Evolutionary conservation across 805 yeast species (phyloP), one percentile per base, ranked within the genome.

Genomic region (Starmerella potacharoeniae): DNA sequence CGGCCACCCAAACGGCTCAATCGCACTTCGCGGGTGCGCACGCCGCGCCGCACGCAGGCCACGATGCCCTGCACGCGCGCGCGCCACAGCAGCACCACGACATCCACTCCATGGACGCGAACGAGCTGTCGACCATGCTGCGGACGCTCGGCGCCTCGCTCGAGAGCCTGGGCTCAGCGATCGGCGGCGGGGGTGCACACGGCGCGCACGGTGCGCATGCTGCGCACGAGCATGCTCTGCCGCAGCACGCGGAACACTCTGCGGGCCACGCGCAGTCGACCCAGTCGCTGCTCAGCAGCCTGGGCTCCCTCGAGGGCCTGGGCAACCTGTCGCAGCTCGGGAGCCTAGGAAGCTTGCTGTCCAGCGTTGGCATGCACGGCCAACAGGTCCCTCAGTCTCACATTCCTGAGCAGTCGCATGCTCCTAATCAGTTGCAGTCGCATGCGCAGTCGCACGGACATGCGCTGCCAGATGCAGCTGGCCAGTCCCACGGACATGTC

Each of bases 111-210:
- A 33, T 46, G 17, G 49, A 46, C 17, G 40, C 40, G 5, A 46
- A 46, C 31, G 49, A 46, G 39, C 49, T 46, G 22, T 44, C 48
- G 28, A 29, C 37, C 4, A 44, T 44, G 49, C 49, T 46, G 30
- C 34, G 49, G 6, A 17, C 49, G 13, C 40, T 46, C 4, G 49
- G 49, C 16, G 49, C 40, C 17, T 46, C 49, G 30, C 40, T 46
- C 13, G 49, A 46, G 40, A 14, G 29, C 9, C n/a, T 46, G 9
- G 49, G 49, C 8, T 46, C 49, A 1, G 49, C 49, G 5, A 46
- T 46, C 5, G 49, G 49, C 22, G 36, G 47, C 36, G n/a, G 16
- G 2, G 35, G 8, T 8, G 35, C 35, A 33, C 14, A 36, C 16
- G 16, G 16, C 16, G 4, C 11, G 11, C 35, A 36, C 11, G 16